Evolutionary conservation across 352 stramenopile genomes (phyloP).

Genomic region (Blastocystis sp.): DNA sequence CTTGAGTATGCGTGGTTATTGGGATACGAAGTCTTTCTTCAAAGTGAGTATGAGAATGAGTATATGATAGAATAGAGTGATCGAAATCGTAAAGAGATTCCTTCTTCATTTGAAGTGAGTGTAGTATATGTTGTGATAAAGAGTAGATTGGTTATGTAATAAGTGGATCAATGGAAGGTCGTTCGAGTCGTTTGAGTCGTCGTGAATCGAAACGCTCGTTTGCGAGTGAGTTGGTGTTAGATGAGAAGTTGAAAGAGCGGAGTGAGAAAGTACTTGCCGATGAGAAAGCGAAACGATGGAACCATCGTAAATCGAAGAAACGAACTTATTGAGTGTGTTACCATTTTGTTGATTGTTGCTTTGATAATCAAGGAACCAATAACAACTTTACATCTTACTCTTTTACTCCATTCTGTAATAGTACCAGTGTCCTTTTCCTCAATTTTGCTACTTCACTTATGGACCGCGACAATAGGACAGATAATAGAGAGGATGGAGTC

Average conservation of each 20-base stretch:
- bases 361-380: not conserved
- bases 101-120: constrained; percentile 11
- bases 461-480: too few relatives aligned
- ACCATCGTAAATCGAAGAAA: not conserved
- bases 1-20: constrained; percentile 45
- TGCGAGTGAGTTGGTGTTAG: not conserved
- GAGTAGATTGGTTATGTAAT: constrained; percentile 10
- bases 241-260: not conserved
- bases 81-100: not conserved
- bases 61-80: not conserved
- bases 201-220: not conserved
- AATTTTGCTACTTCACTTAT: too few relatives aligned
- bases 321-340: constrained; percentile 3
- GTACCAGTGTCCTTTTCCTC: too few relatives aligned
- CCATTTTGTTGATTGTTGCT: too few relatives aligned
- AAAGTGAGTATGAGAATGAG: not conserved
- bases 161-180: not conserved
- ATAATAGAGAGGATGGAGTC: not conserved
- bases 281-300: not conserved
- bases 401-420: too few relatives aligned
- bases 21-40: constrained; percentile 52
- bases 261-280: not conserved
- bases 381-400: not conserved
- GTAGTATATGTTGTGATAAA: not conserved
- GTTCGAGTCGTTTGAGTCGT: not conserved